A percentile compares a stretch with the other conserved stretches of the same genome.
These are phyloP conservation scores for Agroathelia rolfsii DNA, from an alignment of 1,284 basidiomycete genomes.

Conservation along the genomic window DNA sequence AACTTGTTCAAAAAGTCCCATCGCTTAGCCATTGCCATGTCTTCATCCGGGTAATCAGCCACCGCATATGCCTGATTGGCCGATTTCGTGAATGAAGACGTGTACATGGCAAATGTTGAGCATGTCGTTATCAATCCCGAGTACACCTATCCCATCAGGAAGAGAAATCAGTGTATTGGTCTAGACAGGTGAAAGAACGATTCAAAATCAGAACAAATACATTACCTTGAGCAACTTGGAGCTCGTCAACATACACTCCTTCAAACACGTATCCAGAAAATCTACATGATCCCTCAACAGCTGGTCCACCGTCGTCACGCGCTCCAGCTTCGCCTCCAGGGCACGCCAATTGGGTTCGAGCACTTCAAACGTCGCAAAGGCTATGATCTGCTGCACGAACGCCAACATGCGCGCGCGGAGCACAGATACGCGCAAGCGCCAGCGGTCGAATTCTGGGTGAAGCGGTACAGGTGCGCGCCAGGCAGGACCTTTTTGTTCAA, in stretches of 20 bases:
- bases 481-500: slow-evolving; percentile 73
- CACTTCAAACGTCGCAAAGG: slow-evolving; percentile 87
- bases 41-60: slow-evolving; percentile 46
- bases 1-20: slow-evolving; percentile 82
- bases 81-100: slow-evolving; percentile 65
- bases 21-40: slow-evolving; percentile 57
- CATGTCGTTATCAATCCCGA: slow-evolving; percentile 79
- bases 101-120: slow-evolving; percentile 78
- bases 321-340: slow-evolving; percentile 70
- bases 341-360: slow-evolving; percentile 88
- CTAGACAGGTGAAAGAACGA: too few species aligned
- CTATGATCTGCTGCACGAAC: slow-evolving; percentile 86
- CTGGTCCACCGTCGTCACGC: slow-evolving; percentile 90
- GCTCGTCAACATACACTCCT: slow-evolving; percentile 93
- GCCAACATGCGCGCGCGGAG: slow-evolving; percentile 86
- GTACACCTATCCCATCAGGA: too few species aligned
- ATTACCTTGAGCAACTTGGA: slow-evolving; percentile 77
- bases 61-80: slow-evolving; percentile 60
- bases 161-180: too few species aligned
- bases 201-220: too few species aligned
- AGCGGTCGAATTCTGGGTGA: slow-evolving; percentile 68
- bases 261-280: slow-evolving; percentile 90
- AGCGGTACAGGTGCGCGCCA: slow-evolving; percentile 50
- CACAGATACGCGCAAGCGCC: slow-evolving; percentile 78
- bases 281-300: slow-evolving; percentile 86